Evolutionary conservation across 2,329 filamentous ascomycete genomes (phyloP), one percentile per base, ranked within the genome.

Genomic region (Aphanocladium album): DNA sequence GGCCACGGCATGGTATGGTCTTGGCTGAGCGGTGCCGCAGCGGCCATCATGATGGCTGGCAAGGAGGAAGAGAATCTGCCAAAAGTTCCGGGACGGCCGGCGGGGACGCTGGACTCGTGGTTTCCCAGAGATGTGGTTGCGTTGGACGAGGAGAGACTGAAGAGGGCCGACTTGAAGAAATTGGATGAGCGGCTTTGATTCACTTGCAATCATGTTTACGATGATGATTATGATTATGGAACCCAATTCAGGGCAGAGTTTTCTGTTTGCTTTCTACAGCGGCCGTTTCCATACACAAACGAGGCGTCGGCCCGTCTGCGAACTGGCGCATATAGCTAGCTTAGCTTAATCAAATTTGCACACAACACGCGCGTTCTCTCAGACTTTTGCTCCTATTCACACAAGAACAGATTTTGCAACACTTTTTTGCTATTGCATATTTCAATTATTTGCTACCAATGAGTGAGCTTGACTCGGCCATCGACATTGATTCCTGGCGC

Each of bases 1-100:
- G 80, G 80, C 16, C 77, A 83, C 47, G 81, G 81, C 4, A 83
- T 83, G 80, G 77, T 79, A 2, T 80, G 76, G 73, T 77, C 80
- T 2, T 83, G 80, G 80, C 73, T 81, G 16, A 80, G 75, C 49
- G 81, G 80, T 0, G 75, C 73, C 12, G 80, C 79, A 0, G 46
- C 80, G 56, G 80, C 72, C 0, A 63, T 78, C 3, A 80, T 81
- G 78, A 67, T 83, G 9, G 64, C 76, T 0, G 77, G 76, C 0
- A 72, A 67, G 37, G 73, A 77, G 17, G 62, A 69, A 0, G 69
- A 72, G 2, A 63, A 70, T 2, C 41, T 76, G 30, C 63, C 64
- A 1, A 63, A 63, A 8, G 67, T 62, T 1, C 64, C 69, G 2
- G 77, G 77, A 2, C 67, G 75, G 4, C 76, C 76, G 0, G 70